Evolutionary conservation across 352 stramenopile genomes (phyloP), one percentile per base, ranked within the genome.

Genomic region (Globisporangium okanoganense): DNA sequence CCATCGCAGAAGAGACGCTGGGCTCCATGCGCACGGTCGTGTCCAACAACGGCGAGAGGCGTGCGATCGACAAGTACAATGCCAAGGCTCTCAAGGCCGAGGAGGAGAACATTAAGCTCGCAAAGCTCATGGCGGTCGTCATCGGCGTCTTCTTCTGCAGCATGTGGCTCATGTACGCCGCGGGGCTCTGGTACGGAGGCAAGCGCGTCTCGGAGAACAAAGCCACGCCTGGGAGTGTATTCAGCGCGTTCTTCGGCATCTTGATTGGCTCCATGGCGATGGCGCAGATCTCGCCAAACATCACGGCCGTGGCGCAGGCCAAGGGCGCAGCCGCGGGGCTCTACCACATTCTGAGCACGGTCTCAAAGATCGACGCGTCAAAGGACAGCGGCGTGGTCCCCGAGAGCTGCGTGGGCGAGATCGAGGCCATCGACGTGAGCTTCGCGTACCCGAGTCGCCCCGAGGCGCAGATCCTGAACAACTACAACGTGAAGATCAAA

Each of bases 361-460:
- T 50, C 7, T 84, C 79, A 10, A 38, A 57, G 13, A 87, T 88
- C 43, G 67, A 90, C 55, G 64, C 83, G 1, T 67, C 69, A 0
- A 40, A 56, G 9, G 54, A 73, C 14, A 58, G 68, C 5, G 74
- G 62, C 9, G 49, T 76, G 20, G 54, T 69, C 0, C 71, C 72
- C 16, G 61, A 56, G 5, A 44, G 31, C 4, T 81, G 61, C 25
- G 24, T n/a, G 3, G 82, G 84, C 10, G 43, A 59, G 14, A 71
- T 94, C 20, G 40, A 76, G 1, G 85, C 75, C 35, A 52, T 68
- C 5, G 68, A 82, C 49, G 38, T 95, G 22, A 48, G 66, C 51
- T 95, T 95, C 58, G 49, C 75, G 18, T 95, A 95, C 58, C 86
- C 85, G 16, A 81, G 56, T 20, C 76, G 85, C 4, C 82, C 73